Base-by-base conservation (phyloP, 305 asterid species). In the Rubia balearica region DNA sequence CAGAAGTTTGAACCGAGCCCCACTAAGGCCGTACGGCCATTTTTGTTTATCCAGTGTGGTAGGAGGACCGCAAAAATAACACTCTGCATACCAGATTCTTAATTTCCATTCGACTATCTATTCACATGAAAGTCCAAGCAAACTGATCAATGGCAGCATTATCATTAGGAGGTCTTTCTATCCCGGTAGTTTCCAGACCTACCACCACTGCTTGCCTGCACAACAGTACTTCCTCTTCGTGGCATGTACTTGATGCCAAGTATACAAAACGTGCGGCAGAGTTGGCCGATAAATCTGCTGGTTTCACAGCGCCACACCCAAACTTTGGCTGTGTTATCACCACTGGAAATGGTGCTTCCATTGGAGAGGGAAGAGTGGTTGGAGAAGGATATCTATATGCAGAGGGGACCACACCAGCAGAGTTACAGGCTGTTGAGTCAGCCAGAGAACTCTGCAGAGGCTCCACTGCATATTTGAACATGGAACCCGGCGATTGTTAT, bases 311-410 rank as follows among this genome's bases (percentile, higher is more conserved):
- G 43, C 98, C 97, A 22, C 97, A 94, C 76, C 98, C 98, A 0
- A 94, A 94, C 81, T 91, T 82, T 66, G 98, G 98, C 14, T 94
- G 98, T 66, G 86, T 94, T 63, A 87, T 94, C 40, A 83, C 91
- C 72, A 61, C 79, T 45, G 69, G 69, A 45, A 68, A 64, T 59
- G 65, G 42, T 53, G 82, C 74, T 38, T 63, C 75, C 51, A 77
- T 81, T 61, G 79, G 68, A 16, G 80, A 66, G 6, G 75, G 81
- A 81, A 67, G 77, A 66, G 89, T 88, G 51, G 90, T 87, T 11
- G 99, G 99, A 38, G 99, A 94, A 83, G 95, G 96, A n/a, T 87
- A 88, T 79, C 68, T 89, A 69, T 91, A 91, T 48, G 98, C 91
- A 7, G 91, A 94, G 84, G 98, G 98, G n/a, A 94, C 98, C 43